Base-by-base conservation (phyloP, 768 basidiomycete genomes). In the Phylloporus scabripes region DNA sequence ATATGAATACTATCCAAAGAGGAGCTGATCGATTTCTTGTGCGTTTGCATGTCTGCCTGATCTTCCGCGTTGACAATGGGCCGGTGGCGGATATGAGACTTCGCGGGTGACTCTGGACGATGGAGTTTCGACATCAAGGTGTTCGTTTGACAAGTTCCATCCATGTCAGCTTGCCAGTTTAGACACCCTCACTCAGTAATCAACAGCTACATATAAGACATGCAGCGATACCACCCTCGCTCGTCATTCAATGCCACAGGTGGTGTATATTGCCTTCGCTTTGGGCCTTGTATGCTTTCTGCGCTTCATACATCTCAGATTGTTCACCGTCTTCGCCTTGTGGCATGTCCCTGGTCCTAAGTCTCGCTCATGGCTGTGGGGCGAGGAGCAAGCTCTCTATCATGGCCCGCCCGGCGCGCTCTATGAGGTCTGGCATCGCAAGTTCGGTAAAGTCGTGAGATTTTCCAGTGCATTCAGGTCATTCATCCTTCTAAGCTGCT, bases 1-100 rank as follows among this genome's bases (percentile, higher is more conserved):
- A 83, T 79, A 49, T 74, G 75, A 48, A 82, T 80, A 53, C 74
- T 78, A 58, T 77, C 76, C 48, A 84, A 63, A 32, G 81, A 81
- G 21, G 82, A 80, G 38, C 78, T 73, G 42, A 79, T 66, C 12
- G 75, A 78, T 72, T 76, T 78, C 45, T 74, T 64, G 65, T 61
- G 62, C 46, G 50, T 9, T 10, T 42, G 54, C 63, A 60, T 60
- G 55, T 57, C 63, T 28, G 46, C 18, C 26, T 57, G 50, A 41
- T 58, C 73, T 58, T 67, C 65, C 70, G 75, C 75, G 68, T 71
- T 75, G 46, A 51, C 48, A 34, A 61, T 57, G 44, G 60, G 48
- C 46, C 65, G 60, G 57, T 65, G 64, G 59, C 64, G 67, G 37
- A 52, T 52, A 45, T 54, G 54, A 47, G 58, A 46, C 58, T 66